Evolutionary conservation across 2,329 filamentous ascomycete genomes (phyloP).

Genomic region (Penicillium sp.): DNA sequence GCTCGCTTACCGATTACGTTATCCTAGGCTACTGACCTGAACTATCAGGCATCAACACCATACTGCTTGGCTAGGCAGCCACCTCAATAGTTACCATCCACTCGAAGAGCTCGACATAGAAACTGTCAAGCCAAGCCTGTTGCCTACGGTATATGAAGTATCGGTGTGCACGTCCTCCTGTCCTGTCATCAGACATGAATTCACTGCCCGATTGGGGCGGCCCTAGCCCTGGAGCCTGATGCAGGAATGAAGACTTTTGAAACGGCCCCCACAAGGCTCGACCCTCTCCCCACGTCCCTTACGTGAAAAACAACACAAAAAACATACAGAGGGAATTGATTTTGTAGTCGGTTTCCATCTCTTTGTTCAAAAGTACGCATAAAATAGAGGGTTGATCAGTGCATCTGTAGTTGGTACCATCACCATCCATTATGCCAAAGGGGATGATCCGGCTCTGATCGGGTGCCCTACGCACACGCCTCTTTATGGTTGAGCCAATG

Average conservation of each 20-base stretch:
- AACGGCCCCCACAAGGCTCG: not conserved
- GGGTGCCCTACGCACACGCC: not conserved
- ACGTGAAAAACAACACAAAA: not conserved
- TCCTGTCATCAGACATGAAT: too few species aligned
- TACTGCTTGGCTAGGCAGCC: not conserved
- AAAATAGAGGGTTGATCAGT: not conserved
- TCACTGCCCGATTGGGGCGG: not conserved
- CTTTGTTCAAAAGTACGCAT: not conserved
- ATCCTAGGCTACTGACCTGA: not conserved
- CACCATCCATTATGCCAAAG: not conserved
- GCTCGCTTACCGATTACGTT: too few species aligned
- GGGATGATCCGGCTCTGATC: not conserved
- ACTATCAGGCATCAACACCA: not conserved
- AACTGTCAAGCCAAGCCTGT: not conserved
- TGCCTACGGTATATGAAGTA: too few species aligned
- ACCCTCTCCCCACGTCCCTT: not conserved
- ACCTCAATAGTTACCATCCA: not conserved
- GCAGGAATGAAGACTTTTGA: not conserved
- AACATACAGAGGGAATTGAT: not conserved
- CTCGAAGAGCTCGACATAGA: not conserved
- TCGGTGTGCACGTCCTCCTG: not conserved
- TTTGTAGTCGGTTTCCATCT: not conserved
- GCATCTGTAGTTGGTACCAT: not conserved
- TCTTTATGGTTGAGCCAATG: not conserved
- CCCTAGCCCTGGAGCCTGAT: not conserved